These are phyloP conservation scores for Auricularia sp. DNA, from an alignment of 768 basidiomycete genomes.

Conservation along the genomic window DNA sequence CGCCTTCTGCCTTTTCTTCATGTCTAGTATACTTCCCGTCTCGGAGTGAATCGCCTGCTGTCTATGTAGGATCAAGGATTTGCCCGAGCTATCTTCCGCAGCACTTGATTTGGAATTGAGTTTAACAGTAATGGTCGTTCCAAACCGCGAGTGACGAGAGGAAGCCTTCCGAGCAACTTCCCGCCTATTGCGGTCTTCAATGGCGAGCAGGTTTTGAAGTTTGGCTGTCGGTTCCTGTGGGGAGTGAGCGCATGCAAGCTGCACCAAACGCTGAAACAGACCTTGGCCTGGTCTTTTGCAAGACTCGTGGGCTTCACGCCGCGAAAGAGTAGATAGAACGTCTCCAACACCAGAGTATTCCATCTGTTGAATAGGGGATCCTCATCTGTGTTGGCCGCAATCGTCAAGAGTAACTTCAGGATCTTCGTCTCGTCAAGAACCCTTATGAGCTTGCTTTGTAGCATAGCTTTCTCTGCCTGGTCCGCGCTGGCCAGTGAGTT, in stretches of 20 bases:
- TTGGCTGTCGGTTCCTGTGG: no score
- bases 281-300: constrained; percentile 43
- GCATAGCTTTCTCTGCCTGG: constrained; percentile 33
- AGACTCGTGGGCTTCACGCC: constrained; percentile 55
- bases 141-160: constrained; percentile 90
- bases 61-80: no score
- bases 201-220: no score
- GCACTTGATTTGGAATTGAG: no score
- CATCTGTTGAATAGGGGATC: constrained; percentile 75
- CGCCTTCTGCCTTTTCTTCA: no score
- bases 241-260: no score
- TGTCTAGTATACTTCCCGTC: no score
- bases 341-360: constrained; percentile 89
- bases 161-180: constrained; percentile 43
- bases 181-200: constrained; percentile 58
- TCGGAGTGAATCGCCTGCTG: no score
- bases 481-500: constrained; percentile 65
- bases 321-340: constrained; percentile 82
- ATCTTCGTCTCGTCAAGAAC: constrained; percentile 63
- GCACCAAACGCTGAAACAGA: constrained; percentile 58
- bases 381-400: constrained; percentile 68
- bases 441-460: constrained; percentile 54
- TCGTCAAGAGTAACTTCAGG: constrained; percentile 70
- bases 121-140: constrained; percentile 83
- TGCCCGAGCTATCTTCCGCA: no score